Percentiles rank a stretch among this genome's conserved stretches.
Evolutionary conservation across 257 asterid genomes (phyloP).

Genomic region (Nicotiana tabacum): DNA sequence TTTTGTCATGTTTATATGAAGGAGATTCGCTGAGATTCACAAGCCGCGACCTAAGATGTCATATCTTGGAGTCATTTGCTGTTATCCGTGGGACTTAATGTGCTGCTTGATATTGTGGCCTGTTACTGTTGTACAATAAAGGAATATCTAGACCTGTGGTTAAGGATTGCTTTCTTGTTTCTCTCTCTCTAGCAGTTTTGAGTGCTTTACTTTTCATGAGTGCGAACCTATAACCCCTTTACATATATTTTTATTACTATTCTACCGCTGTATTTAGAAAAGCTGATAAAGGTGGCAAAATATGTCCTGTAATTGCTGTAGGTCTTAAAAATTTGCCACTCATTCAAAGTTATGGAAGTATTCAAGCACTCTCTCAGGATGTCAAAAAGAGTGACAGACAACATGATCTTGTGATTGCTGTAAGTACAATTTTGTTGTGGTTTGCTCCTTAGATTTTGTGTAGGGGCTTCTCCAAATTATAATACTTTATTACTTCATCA

Average conservation of each 20-base stretch:
- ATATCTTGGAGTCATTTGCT: neutral
- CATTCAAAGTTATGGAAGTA: slow-evolving; percentile 67
- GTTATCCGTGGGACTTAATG: neutral
- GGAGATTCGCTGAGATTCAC: neutral
- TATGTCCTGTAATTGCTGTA: slow-evolving; percentile 21
- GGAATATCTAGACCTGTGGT: neutral
- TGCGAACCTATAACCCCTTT: neutral
- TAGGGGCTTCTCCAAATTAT: neutral
- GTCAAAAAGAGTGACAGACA: slow-evolving; percentile 63
- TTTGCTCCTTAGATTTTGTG: neutral
- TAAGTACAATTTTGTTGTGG: slow-evolving; percentile 35
- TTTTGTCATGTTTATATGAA: neutral
- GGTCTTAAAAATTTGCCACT: slow-evolving; percentile 61
- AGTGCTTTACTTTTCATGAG: neutral
- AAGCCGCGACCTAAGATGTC: neutral
- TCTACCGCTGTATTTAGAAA: neutral
- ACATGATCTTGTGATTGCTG: slow-evolving; percentile 86
- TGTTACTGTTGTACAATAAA: neutral
- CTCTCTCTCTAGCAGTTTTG: neutral
- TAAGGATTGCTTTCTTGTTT: neutral
- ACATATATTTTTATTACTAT: neutral
- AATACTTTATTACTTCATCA: neutral
- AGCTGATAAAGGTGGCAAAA: neutral
- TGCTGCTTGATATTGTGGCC: neutral
- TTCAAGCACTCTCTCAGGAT: slow-evolving; percentile 52